These are phyloP conservation scores for Metschnikowia arizonensis DNA, from an alignment of 805 yeast species.

Conservation along the genomic window DNA sequence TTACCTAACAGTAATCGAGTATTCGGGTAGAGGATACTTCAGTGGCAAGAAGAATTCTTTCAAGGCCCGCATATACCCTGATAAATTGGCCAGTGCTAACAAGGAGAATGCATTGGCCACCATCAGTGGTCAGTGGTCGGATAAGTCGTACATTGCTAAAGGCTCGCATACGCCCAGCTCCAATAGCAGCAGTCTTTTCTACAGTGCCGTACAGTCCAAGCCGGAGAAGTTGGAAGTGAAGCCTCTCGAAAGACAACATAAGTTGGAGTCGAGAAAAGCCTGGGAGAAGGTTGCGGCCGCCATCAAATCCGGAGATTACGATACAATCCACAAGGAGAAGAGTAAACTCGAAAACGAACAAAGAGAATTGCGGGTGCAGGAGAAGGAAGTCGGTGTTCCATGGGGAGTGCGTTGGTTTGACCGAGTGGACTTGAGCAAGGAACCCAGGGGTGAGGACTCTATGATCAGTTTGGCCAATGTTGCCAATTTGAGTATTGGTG, in stretches of 20 bases:
- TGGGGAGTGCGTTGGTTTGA: constrained; percentile 89
- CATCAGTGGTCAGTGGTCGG: constrained; percentile 91
- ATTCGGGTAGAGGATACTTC: constrained; percentile 90
- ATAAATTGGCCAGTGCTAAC: constrained; percentile 42
- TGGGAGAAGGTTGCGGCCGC: constrained; percentile 91
- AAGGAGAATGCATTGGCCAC: constrained; percentile 70
- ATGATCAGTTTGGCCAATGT: constrained; percentile 37
- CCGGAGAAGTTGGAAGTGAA: constrained; percentile 66
- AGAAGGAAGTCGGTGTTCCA: constrained; percentile 52
- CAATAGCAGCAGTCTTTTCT: constrained; percentile 51
- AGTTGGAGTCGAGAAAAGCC: constrained; percentile 80
- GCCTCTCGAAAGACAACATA: constrained; percentile 76
- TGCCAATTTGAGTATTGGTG: constrained; percentile 56
- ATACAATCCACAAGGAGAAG: constrained; percentile 70
- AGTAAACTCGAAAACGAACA: constrained; percentile 77
- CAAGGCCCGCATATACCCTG: constrained; percentile 75
- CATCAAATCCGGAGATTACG: constrained; percentile 68
- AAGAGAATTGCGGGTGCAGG: constrained; percentile 74
- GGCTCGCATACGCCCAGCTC: constrained; percentile 47
- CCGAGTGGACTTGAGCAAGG: constrained; percentile 26
- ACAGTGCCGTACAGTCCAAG: constrained; percentile 51
- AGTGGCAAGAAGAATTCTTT: constrained; percentile 91
- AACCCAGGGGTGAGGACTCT: constrained; percentile 22
- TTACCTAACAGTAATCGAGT: constrained; percentile 67
- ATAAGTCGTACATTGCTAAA: constrained; percentile 57